Conservation (phyloP, 1,284 basidiomycete genomes). For the Rhodotorula sp. region DNA sequence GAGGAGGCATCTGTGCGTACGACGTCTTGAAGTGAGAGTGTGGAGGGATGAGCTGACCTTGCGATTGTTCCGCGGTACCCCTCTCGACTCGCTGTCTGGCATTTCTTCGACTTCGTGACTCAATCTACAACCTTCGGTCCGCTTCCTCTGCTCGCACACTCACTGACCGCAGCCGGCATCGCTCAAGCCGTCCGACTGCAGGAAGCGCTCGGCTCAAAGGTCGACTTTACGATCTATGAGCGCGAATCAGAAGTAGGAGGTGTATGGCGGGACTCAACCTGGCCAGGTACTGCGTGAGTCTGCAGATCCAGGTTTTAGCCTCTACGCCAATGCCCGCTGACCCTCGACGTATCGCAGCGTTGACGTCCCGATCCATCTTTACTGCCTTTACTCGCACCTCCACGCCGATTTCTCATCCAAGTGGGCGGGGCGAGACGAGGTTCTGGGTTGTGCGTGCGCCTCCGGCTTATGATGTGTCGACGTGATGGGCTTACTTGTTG, state of each 20-base stretch:
- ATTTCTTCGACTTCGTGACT: background rate
- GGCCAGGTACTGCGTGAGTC: conserved; percentile 36
- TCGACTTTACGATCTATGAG: conserved; percentile 42
- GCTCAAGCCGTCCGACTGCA: conserved; percentile 42
- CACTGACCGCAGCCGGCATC: conserved; percentile 39
- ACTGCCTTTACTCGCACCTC: conserved; percentile 42
- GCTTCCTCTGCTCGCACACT: too few species aligned
- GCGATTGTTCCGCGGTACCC: background rate
- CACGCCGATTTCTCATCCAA: conserved; percentile 28
- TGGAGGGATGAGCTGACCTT: too few species aligned
- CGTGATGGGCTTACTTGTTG: background rate
- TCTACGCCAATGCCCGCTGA: background rate
- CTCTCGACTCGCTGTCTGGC: too few species aligned
- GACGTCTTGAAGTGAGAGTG: too few species aligned
- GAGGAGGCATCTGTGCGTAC: conserved; percentile 16
- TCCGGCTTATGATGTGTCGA: background rate
- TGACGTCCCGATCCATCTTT: conserved; percentile 45
- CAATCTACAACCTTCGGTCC: background rate
- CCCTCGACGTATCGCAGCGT: conserved; percentile 25
- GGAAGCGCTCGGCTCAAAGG: conserved; percentile 36
- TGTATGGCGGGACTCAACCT: conserved; percentile 43
- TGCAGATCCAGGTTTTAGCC: background rate
- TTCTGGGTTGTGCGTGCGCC: background rate
- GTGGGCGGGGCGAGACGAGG: conserved; percentile 22
- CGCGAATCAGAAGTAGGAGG: conserved; percentile 38